Base-by-base conservation (phyloP, 2,329 filamentous ascomycete genomes). In the Thelonectria rubi region DNA sequence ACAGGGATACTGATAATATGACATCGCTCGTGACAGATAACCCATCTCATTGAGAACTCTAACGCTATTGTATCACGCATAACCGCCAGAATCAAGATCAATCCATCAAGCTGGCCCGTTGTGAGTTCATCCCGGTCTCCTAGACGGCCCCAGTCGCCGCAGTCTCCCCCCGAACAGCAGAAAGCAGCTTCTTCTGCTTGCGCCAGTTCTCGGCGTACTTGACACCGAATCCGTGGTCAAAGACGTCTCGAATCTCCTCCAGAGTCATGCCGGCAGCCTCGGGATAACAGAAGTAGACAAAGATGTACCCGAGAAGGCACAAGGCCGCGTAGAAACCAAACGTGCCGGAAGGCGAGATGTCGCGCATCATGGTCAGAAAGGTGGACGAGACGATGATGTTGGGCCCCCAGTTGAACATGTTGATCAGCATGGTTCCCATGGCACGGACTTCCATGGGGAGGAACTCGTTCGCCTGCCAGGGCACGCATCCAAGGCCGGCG, bases 181-280 rank as follows among this genome's bases (percentile, higher is more conserved):
- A 8, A 3, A 47, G 52, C 12, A 58, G 51, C 55, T 64, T 64
- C 51, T 54, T 65, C 48, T 65, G 63, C 58, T 65, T 64, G 7
- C 61, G 62, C 61, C 61, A 64, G 54, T 65, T 58, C 42, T 64
- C 61, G 2, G 63, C 63, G 43, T 65, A 65, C 54, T 74, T 69
- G 7, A 81, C 75, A 9, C 80, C 80, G 61, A 81, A 82, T 3
- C 79, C 78, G 56, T 80, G 74, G 42, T 76, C 71, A 64, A 84
- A 84, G 18, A 84, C 77, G 45, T 80, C 78, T 18, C 79, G 73
- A 20, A 84, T 78, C 20, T 81, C 80, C 67, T 85, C 83, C 1
- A 85, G 70, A 10, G 82, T 79, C 78, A 85, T 80, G 8, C 82
- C 82, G 48, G 82, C 80, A 6, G 81, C 81, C 64, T 84, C 80